A percentile compares a stretch with the other conserved stretches of the same genome.
These are phyloP conservation scores for Sphagnum fallax DNA, from an alignment of 228 moss, liverwort and hornwort genomes.

Conservation along the genomic window DNA sequence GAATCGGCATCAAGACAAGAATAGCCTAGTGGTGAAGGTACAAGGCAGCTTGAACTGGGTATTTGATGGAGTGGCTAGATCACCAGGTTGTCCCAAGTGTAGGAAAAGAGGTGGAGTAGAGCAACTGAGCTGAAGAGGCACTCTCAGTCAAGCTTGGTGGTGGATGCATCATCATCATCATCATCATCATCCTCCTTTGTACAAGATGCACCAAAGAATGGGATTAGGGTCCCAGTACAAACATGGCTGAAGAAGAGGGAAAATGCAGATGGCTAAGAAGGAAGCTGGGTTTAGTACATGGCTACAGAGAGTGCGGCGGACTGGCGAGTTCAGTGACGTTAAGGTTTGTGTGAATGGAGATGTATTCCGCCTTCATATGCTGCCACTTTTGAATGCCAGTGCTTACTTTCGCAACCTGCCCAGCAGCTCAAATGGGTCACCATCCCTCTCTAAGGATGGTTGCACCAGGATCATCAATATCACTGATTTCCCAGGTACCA, in stretches of 20 bases:
- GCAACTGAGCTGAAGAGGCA: no score
- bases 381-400: conserved; percentile 81
- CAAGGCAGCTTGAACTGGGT: no score
- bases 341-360: conserved; percentile 62
- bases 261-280: conserved; percentile 62
- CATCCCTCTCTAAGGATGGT: conserved; percentile 16
- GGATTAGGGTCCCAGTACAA: neutral
- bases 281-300: conserved; percentile 69
- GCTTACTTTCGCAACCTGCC: conserved; percentile 66
- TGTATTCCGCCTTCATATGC: conserved; percentile 65
- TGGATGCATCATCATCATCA: no score
- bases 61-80: no score
- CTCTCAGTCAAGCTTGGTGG: no score
- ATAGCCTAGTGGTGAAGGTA: no score
- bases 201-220: no score
- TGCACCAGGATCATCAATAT: conserved; percentile 34
- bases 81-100: no score
- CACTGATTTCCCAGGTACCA: conserved; percentile 48
- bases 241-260: neutral
- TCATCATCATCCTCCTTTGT: no score
- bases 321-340: conserved; percentile 82
- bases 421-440: conserved; percentile 19
- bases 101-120: no score
- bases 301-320: conserved; percentile 85
- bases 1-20: no score